Percentiles rank a stretch among this genome's conserved stretches.
Evolutionary conservation across 192 early-diverging fungal species (phyloP).

Genomic region (Phlyctochytrium bullatum): DNA sequence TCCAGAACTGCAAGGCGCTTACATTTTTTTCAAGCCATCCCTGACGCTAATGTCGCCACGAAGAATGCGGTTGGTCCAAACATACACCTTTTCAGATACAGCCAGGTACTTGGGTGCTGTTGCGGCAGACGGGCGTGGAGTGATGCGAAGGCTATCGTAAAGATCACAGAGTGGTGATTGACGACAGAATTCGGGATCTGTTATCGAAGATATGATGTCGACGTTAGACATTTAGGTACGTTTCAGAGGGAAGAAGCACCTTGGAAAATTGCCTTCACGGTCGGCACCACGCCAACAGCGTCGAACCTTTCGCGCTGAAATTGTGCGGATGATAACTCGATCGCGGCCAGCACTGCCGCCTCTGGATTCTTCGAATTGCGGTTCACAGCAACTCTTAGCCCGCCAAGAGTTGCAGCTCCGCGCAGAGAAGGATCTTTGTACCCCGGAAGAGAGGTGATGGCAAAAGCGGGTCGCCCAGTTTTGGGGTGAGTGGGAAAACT

Average conservation of each 20-base stretch:
- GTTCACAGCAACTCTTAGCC: constrained; percentile 28
- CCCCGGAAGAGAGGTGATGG: neutral
- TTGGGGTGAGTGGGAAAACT: neutral
- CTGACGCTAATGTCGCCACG: neutral
- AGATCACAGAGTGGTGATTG: constrained; percentile 17
- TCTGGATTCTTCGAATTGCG: constrained; percentile 13
- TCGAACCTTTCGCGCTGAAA: neutral
- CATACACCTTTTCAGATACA: neutral
- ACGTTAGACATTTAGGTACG: neutral
- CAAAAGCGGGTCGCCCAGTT: neutral
- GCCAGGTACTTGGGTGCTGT: neutral
- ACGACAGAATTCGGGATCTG: constrained; percentile 20
- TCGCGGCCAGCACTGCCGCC: constrained; percentile 5
- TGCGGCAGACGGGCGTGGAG: constrained; percentile 18
- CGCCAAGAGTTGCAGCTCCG: constrained; percentile 19
- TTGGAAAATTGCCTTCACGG: neutral
- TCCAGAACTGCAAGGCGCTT: no score
- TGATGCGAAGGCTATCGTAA: constrained; percentile 2
- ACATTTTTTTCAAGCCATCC: neutral
- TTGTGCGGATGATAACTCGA: neutral
- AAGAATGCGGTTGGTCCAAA: neutral
- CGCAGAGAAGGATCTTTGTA: neutral
- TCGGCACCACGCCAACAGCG: constrained; percentile 8
- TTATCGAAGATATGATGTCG: neutral
- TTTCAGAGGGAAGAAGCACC: neutral